Percentiles rank a stretch among this genome's conserved stretches.
Conservation (phyloP, 441 rosid genomes). For the Codiaeum variegatum region DNA sequence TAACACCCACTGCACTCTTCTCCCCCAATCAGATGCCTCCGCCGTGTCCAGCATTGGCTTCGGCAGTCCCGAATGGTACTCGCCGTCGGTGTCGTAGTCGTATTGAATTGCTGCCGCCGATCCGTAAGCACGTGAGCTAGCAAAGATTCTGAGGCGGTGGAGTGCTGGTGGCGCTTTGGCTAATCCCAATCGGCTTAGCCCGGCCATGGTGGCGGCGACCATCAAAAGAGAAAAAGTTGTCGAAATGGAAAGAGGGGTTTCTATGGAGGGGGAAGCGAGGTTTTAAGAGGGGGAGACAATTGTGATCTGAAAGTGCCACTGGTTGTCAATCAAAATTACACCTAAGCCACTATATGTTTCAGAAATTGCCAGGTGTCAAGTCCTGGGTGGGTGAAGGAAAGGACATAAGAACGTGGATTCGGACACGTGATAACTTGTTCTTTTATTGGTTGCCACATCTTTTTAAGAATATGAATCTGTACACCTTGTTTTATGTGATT, state of each 20-base stretch:
- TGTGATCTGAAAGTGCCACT: slow-evolving; percentile 15
- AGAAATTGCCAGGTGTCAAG: slow-evolving; percentile 5
- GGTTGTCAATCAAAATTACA: slow-evolving; percentile 14
- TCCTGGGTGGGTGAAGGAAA: not conserved
- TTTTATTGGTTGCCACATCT: not conserved
- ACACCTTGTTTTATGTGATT: not conserved
- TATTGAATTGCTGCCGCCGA: slow-evolving; percentile 62
- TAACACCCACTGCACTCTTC: slow-evolving; percentile 92
- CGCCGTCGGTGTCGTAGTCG: slow-evolving; percentile 18
- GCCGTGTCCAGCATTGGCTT: slow-evolving; percentile 22
- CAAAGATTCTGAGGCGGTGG: slow-evolving; percentile 7
- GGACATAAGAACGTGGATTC: not conserved
- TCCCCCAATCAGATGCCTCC: slow-evolving; percentile 41
- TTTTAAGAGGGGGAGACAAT: slow-evolving; percentile 13
- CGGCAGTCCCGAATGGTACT: slow-evolving; percentile 12
- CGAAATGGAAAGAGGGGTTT: not conserved
- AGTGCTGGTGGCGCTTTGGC: slow-evolving; percentile 26
- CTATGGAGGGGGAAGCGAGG: slow-evolving; percentile 12
- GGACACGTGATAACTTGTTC: not conserved
- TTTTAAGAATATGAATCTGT: not conserved
- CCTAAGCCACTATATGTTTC: slow-evolving; percentile 13
- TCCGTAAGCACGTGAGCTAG: slow-evolving; percentile 42
- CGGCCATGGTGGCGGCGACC: slow-evolving; percentile 57
- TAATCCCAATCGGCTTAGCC: slow-evolving; percentile 43
- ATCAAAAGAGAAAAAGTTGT: slow-evolving; percentile 18